Conservation (phyloP, 2,329 filamentous ascomycete genomes). For the Hymenoscyphus repandus region DNA sequence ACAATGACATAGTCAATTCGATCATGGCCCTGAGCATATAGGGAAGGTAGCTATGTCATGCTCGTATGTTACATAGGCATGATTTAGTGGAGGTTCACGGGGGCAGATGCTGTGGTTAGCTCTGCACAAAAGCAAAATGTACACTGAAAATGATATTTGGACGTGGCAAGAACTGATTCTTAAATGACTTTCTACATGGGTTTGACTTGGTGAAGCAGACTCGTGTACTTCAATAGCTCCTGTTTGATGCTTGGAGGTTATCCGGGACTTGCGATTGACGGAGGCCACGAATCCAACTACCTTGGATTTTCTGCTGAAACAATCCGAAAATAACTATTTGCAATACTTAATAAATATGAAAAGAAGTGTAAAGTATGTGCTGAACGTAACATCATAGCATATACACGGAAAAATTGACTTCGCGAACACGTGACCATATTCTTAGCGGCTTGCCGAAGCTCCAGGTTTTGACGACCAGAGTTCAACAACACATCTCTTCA, state of each 20-base stretch:
- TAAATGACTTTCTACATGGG: background rate
- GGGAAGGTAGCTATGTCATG: slow-evolving; percentile 16
- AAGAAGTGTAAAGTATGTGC: too few relatives aligned
- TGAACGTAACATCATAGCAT: too few relatives aligned
- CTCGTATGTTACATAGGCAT: slow-evolving; percentile 7
- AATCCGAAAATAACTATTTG: too few relatives aligned
- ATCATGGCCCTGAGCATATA: slow-evolving; percentile 97
- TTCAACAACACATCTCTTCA: slow-evolving; percentile 41
- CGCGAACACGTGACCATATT: slow-evolving; percentile 19
- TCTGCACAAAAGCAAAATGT: slow-evolving; percentile 9
- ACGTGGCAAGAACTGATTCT: background rate
- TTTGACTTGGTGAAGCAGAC: too few relatives aligned
- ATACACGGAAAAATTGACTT: too few relatives aligned
- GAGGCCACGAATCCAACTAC: too few relatives aligned
- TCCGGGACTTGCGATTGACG: too few relatives aligned
- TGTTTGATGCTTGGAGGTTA: too few relatives aligned
- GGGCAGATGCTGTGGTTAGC: slow-evolving; percentile 1
- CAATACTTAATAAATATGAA: too few relatives aligned
- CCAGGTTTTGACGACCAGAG: slow-evolving; percentile 24
- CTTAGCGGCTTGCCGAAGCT: slow-evolving; percentile 10
- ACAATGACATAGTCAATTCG: slow-evolving; percentile 99
- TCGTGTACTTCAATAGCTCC: too few relatives aligned
- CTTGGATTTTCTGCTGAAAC: too few relatives aligned
- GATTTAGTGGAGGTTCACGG: slow-evolving; percentile 1
- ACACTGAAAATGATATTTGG: slow-evolving; percentile 5